Conservation (phyloP, 208 protist species). For the Plasmodiophora brassicae region DNA sequence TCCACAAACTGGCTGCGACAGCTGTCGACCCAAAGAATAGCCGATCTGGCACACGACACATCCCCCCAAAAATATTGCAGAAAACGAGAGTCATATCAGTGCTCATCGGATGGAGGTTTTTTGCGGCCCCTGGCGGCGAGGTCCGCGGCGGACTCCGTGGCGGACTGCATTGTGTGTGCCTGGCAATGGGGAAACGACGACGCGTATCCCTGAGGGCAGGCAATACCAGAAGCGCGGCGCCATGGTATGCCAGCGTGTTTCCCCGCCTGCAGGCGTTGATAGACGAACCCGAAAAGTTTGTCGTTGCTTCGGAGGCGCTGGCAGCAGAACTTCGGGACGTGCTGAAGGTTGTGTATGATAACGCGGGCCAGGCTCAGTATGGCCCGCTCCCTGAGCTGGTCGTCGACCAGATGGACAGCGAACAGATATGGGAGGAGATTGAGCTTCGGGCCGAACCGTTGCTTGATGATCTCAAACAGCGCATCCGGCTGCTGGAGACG, state of each 20-base stretch:
- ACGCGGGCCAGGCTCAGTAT: neutral
- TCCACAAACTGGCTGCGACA: too few relatives aligned
- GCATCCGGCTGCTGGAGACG: neutral
- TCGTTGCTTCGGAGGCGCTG: neutral
- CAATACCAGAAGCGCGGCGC: too few relatives aligned
- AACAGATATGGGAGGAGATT: slow-evolving; percentile 49
- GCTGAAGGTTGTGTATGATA: slow-evolving; percentile 3
- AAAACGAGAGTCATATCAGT: too few relatives aligned
- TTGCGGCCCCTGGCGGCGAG: too few relatives aligned
- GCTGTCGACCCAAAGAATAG: too few relatives aligned
- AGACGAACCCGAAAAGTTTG: slow-evolving; percentile 24
- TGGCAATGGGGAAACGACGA: too few relatives aligned
- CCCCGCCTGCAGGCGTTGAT: neutral
- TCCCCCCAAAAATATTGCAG: too few relatives aligned
- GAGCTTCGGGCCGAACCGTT: slow-evolving; percentile 4
- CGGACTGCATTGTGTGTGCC: too few relatives aligned
- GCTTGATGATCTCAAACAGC: slow-evolving; percentile 15
- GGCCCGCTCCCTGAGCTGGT: slow-evolving; percentile 36
- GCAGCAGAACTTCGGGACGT: neutral
- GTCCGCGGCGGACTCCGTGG: too few relatives aligned
- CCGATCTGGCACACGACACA: too few relatives aligned
- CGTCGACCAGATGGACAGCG: slow-evolving; percentile 33
- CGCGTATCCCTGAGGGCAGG: too few relatives aligned
- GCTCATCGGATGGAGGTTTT: too few relatives aligned
- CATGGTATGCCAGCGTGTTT: neutral